phyloP scores from a whole-genome alignment of 768 basidiomycete species.

The Mrakia blollopis region DNA sequence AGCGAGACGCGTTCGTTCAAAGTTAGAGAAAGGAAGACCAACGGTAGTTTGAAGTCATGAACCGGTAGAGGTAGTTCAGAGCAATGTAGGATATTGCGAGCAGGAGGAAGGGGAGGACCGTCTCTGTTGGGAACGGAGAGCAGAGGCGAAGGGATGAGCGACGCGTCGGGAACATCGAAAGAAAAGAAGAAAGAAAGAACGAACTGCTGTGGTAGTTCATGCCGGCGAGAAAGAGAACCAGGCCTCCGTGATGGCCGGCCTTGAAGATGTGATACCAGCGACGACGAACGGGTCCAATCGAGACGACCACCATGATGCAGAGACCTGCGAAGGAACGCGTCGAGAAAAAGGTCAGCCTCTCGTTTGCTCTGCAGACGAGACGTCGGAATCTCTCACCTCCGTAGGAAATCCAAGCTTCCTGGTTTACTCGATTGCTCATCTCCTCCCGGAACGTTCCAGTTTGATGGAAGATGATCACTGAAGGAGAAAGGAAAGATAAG shows the following conservation, averaged over 20 bases:
- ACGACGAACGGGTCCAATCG: conserved; percentile 30
- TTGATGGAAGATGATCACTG: conserved; percentile 20
- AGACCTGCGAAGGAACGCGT: neutral
- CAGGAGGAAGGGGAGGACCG: conserved; percentile 35
- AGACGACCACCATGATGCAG: conserved; percentile 26
- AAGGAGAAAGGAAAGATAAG: neutral
- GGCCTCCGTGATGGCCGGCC: conserved; percentile 36
- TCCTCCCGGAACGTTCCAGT: conserved; percentile 19
- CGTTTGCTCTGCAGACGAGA: neutral
- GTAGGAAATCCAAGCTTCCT: conserved; percentile 32
- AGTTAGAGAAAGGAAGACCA: neutral
- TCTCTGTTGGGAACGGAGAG: conserved; percentile 1
- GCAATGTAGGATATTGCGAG: conserved; percentile 32
- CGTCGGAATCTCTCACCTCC: conserved; percentile 3
- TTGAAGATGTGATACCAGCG: conserved; percentile 37
- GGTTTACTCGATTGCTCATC: conserved; percentile 31
- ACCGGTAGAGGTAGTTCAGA: conserved; percentile 35
- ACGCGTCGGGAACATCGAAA: neutral
- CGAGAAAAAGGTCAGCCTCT: neutral
- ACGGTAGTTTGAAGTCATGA: conserved; percentile 33
- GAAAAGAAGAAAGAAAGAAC: neutral
- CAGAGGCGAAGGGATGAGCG: neutral
- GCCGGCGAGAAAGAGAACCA: conserved; percentile 36
- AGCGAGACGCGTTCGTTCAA: too few species aligned
- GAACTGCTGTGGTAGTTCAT: conserved; percentile 26